These are phyloP conservation scores for Tripterygium wilfordii DNA, from an alignment of 177 flowering plant genomes.

Conservation along the genomic window DNA sequence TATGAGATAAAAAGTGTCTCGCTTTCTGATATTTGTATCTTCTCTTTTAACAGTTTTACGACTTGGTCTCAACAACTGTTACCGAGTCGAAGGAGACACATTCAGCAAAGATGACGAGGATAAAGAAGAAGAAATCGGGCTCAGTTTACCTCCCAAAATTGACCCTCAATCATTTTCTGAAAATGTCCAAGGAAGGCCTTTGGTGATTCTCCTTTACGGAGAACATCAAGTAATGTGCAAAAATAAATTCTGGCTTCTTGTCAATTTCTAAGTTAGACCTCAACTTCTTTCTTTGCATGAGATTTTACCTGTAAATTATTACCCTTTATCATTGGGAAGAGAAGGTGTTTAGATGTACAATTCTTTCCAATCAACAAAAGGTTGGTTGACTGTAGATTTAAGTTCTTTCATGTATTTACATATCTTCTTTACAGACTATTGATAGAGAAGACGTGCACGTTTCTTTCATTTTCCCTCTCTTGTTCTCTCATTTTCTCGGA, in stretches of 20 bases:
- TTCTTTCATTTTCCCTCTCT: too few relatives aligned
- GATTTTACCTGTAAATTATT: too few relatives aligned
- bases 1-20: not conserved
- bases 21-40: not conserved
- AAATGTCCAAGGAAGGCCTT: constrained; percentile 66
- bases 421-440: too few relatives aligned
- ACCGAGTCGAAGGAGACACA: constrained; percentile 25
- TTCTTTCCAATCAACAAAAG: not conserved
- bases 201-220: constrained; percentile 29
- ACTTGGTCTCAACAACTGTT: constrained; percentile 61
- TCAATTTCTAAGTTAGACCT: too few relatives aligned
- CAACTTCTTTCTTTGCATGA: too few relatives aligned
- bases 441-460: too few relatives aligned
- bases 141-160: constrained; percentile 45
- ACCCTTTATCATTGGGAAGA: not conserved
- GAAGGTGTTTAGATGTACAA: not conserved
- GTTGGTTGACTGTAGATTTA: constrained; percentile 4
- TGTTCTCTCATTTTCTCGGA: too few relatives aligned
- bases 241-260: too few relatives aligned
- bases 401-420: too few relatives aligned
- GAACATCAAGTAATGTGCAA: not conserved
- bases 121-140: constrained; percentile 55
- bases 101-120: constrained; percentile 51
- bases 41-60: constrained; percentile 60
- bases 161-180: constrained; percentile 63